Evolutionary conservation across 352 stramenopile genomes (phyloP).

Genomic region (Pythium diclinum): DNA sequence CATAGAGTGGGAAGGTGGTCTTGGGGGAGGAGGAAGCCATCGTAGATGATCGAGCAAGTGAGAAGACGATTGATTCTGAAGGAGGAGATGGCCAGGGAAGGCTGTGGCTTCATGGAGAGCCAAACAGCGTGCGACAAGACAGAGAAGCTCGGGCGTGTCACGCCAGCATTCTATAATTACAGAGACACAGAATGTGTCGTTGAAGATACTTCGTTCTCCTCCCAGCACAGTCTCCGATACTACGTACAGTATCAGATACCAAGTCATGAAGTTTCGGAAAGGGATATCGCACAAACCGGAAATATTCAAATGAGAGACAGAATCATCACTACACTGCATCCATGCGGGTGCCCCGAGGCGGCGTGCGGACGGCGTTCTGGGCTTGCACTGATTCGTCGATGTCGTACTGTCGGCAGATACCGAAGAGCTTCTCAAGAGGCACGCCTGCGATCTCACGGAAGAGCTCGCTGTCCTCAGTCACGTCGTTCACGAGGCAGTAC

Average conservation of each 20-base stretch:
- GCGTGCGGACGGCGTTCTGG: constrained; percentile 13
- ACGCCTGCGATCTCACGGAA: constrained; percentile 35
- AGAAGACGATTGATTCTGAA: background rate
- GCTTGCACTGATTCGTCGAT: constrained; percentile 1
- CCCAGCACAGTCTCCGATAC: too few species aligned
- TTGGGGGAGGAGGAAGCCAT: constrained; percentile 8
- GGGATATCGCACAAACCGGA: background rate
- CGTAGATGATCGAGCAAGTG: background rate
- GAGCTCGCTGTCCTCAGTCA: constrained; percentile 48
- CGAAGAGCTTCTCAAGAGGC: constrained; percentile 53
- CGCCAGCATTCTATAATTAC: constrained; percentile 1
- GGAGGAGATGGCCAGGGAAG: background rate
- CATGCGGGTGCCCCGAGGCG: constrained; percentile 1
- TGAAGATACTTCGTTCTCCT: too few species aligned
- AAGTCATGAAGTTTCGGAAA: background rate
- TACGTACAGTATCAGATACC: too few species aligned
- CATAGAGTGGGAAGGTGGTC: constrained; percentile 47
- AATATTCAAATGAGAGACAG: background rate
- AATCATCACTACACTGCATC: background rate
- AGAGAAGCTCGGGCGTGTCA: background rate
- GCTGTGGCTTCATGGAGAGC: background rate
- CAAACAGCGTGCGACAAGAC: background rate
- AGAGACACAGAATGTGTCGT: background rate
- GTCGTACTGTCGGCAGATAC: constrained; percentile 58
- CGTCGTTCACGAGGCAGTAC: constrained; percentile 67